Conservation (phyloP, 306 rosid species). For the Fragaria nilgerrensis region DNA sequence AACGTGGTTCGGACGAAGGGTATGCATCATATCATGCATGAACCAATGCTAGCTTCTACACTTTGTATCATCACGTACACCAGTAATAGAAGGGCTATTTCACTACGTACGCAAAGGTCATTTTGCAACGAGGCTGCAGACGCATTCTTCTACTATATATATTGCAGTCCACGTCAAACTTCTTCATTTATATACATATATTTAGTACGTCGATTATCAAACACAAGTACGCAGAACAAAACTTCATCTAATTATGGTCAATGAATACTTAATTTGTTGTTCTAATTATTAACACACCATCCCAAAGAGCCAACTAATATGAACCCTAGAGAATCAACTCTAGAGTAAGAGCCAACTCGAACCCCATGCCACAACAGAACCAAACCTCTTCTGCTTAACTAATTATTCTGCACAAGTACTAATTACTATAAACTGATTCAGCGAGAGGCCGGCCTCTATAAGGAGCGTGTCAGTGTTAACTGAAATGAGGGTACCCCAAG, state of each 20-base stretch:
- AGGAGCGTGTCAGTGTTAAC: neutral
- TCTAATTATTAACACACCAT: neutral
- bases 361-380: neutral
- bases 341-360: neutral
- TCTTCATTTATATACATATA: neutral
- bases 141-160: neutral
- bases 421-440: neutral
- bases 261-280: neutral
- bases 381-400: neutral
- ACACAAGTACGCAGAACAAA: neutral
- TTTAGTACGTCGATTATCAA: neutral
- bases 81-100: neutral
- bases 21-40: neutral
- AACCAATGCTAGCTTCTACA: neutral
- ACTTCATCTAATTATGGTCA: neutral
- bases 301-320: neutral
- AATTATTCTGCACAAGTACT: neutral
- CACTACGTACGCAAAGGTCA: slow-evolving; percentile 10
- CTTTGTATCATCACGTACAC: too few species aligned
- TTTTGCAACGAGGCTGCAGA: neutral
- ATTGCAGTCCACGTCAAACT: neutral
- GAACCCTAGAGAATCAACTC: too few species aligned
- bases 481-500: neutral
- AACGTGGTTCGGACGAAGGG: slow-evolving; percentile 11
- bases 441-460: neutral